Evolutionary conservation across 1,284 basidiomycete species (phyloP).

Genomic region (Naganishia liquefaciens): DNA sequence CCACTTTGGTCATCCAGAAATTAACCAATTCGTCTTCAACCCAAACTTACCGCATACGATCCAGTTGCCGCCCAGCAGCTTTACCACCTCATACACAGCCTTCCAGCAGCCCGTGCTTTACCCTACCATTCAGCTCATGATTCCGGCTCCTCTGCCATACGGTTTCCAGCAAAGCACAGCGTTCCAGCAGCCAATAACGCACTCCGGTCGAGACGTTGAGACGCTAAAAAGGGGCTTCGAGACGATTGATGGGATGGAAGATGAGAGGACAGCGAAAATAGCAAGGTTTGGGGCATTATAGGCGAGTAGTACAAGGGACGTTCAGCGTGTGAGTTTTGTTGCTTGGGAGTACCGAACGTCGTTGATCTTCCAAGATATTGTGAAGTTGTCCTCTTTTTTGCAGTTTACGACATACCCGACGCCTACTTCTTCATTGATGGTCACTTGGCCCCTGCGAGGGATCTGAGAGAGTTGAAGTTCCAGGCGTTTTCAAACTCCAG

Average conservation of each 20-base stretch:
- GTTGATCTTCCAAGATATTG: not conserved
- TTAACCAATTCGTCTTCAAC: slow-evolving; percentile 8
- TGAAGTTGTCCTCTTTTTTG: not conserved
- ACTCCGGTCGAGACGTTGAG: not conserved
- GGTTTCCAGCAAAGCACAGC: not conserved
- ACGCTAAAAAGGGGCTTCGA: slow-evolving; percentile 9
- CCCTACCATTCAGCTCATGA: not conserved
- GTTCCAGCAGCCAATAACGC: not conserved
- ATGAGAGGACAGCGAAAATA: slow-evolving; percentile 8
- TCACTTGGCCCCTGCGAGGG: no score
- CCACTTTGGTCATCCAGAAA: not conserved
- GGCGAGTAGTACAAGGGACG: not conserved
- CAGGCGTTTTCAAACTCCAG: no score
- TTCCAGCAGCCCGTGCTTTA: not conserved
- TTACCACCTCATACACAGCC: not conserved
- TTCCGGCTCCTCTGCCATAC: not conserved
- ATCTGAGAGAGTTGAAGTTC: no score
- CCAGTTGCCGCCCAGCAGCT: not conserved
- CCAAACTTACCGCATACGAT: slow-evolving; percentile 8
- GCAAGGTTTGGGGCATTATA: slow-evolving; percentile 9
- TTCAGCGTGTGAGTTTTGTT: slow-evolving; percentile 4
- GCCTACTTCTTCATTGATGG: no score
- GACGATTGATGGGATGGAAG: not conserved
- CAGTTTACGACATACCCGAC: not conserved
- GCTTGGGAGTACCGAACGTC: not conserved